phyloP scores from a whole-genome alignment of 371 early-diverging fungal genomes.

The Actinomortierella ambigua region DNA sequence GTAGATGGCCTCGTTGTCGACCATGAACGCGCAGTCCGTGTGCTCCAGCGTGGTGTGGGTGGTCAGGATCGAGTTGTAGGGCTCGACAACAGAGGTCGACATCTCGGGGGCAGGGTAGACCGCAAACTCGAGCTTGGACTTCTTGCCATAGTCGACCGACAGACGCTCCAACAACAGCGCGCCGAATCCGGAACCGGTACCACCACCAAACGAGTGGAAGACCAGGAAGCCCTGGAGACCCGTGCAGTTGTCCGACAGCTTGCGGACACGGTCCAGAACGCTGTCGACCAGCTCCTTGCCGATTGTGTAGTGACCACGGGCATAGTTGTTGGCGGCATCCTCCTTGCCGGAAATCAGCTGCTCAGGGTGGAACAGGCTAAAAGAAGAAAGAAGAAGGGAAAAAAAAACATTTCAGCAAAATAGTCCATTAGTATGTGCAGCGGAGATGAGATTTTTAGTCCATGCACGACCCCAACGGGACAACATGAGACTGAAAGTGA shows the following conservation, averaged over 20 bases:
- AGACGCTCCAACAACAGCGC: constrained; percentile 97
- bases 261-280: constrained; percentile 96
- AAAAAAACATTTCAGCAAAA: not conserved
- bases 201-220: constrained; percentile 99
- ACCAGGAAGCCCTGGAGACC: constrained; percentile 97
- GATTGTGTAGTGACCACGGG: constrained; percentile 99
- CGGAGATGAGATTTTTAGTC: too few species aligned
- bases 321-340: constrained; percentile 99
- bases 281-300: constrained; percentile 98
- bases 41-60: constrained; percentile 99
- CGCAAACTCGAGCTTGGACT: constrained; percentile 98
- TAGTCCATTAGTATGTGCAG: too few species aligned
- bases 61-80: constrained; percentile 97
- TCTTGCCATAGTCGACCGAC: constrained; percentile 97
- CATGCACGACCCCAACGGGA: too few species aligned
- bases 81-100: constrained; percentile 97
- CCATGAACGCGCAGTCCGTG: constrained; percentile 99
- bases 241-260: constrained; percentile 97
- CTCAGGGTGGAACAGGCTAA: constrained; percentile 97
- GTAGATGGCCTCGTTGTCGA: constrained; percentile 99
- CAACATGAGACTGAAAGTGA: too few species aligned
- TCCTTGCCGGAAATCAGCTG: constrained; percentile 99
- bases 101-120: constrained; percentile 99
- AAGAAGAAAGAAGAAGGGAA: not conserved
- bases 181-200: constrained; percentile 99